These are phyloP conservation scores for Acorus calamus DNA, from an alignment of 106 monocot species.

Conservation along the genomic window DNA sequence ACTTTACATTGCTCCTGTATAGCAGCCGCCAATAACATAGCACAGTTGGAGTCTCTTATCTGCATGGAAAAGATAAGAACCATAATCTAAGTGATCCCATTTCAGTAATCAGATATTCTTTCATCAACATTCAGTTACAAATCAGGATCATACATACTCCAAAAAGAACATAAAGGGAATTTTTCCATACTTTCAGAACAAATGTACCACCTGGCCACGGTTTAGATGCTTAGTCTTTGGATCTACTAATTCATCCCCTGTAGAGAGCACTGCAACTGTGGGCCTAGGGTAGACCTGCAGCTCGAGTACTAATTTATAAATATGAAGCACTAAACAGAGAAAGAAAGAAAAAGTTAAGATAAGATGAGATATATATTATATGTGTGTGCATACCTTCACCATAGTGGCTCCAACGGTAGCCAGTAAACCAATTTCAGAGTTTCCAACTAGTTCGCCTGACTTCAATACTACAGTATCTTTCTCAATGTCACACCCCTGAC, in stretches of 20 bases:
- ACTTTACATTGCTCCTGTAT: slow-evolving; percentile 65
- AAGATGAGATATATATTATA: not conserved
- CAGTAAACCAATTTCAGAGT: slow-evolving; percentile 80
- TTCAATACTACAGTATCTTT: slow-evolving; percentile 67
- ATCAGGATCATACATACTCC: no score
- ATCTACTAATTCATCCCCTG: slow-evolving; percentile 87
- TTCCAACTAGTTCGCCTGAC: slow-evolving; percentile 59
- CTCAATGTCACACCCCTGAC: slow-evolving; percentile 77
- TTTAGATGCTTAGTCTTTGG: slow-evolving; percentile 44
- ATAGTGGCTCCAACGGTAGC: slow-evolving; percentile 65
- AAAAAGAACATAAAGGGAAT: no score
- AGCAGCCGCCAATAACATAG: slow-evolving; percentile 79
- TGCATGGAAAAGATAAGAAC: slow-evolving; percentile 15
- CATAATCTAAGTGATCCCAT: no score
- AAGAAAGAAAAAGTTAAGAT: not conserved
- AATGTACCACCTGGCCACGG: slow-evolving; percentile 57
- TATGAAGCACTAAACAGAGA: not conserved
- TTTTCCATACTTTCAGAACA: not conserved
- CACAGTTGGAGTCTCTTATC: slow-evolving; percentile 94
- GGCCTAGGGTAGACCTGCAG: slow-evolving; percentile 70
- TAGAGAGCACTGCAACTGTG: slow-evolving; percentile 70
- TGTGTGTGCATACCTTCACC: slow-evolving; percentile 56
- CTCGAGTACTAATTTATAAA: not conserved
- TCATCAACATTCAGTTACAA: no score
- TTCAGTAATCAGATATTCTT: no score